Conservation (phyloP, 768 basidiomycete genomes). For the Postia placenta region DNA sequence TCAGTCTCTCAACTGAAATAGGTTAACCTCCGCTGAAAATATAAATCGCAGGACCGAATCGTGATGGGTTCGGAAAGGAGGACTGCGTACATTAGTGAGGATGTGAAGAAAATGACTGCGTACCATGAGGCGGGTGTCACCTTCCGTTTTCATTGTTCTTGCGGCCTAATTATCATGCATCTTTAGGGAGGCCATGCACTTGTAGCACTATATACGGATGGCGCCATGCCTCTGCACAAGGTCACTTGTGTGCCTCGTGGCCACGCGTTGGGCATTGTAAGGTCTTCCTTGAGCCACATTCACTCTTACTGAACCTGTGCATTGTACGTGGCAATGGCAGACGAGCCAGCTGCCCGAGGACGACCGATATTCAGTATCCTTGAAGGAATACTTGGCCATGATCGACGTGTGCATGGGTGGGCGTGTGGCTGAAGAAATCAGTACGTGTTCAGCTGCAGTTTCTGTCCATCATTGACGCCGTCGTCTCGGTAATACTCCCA, state of each 20-base stretch:
- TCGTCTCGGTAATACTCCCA: slow-evolving; percentile 13
- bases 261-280: slow-evolving; percentile 81
- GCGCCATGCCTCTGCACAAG: slow-evolving; percentile 95
- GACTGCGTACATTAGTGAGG: slow-evolving; percentile 82
- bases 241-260: slow-evolving; percentile 97
- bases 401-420: slow-evolving; percentile 96
- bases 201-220: slow-evolving; percentile 90
- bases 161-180: not conserved
- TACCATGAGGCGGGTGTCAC: slow-evolving; percentile 77
- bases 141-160: not conserved
- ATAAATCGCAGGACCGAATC: slow-evolving; percentile 71
- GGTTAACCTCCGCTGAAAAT: not conserved
- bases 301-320: no score
- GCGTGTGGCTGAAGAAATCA: slow-evolving; percentile 88
- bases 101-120: slow-evolving; percentile 84
- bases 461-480: slow-evolving; percentile 6
- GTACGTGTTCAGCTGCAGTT: slow-evolving; percentile 34
- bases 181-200: slow-evolving; percentile 89
- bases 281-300: slow-evolving; percentile 23
- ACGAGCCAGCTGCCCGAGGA: slow-evolving; percentile 75
- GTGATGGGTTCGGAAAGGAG: slow-evolving; percentile 95
- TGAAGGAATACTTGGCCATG: slow-evolving; percentile 68
- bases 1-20: no score
- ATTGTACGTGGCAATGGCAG: slow-evolving; percentile 26
- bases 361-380: slow-evolving; percentile 66